Evolutionary conservation across 805 yeast genomes (phyloP), one percentile per base, ranked within the genome.

Genomic region (Sugiyamaella qingdaonensis): DNA sequence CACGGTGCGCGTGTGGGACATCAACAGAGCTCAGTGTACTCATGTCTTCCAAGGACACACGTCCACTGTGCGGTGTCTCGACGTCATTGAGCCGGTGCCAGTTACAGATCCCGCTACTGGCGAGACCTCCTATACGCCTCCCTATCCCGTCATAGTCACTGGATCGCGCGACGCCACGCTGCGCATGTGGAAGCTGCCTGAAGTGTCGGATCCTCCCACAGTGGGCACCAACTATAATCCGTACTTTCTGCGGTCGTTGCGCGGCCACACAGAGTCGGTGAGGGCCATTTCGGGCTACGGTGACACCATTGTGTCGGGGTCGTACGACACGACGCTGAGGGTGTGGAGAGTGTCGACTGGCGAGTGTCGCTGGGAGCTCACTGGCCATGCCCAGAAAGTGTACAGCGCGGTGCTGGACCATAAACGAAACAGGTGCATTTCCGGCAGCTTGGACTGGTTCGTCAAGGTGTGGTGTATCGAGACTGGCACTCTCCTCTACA

Each of bases 1-100:
- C 60, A 85, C 96, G 0, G 95, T 94, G 2, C 78, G 99, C 54
- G 82, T 94, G 3, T 94, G 99, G 99, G 88, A 91, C 65, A 82
- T 91, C 56, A 77, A 79, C 52, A 82, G 86, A 19, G 96, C 92
- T 1, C 78, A 78, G 58, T 92, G 98, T 67, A 88, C 97, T 0
- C 97, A 92, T 68, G 81, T 94, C 1, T 89, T 94, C 66, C 77
- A 84, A 53, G 97, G 97, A 0, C 98, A 91, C 64, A 84, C 91
- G 0, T 88, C 97, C 0, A 91, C 98, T 0, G 96, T 91, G 19
- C 77, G 98, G 65, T 92, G 97, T 66, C 74, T 92, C 58, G 96
- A 91, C 58, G 86, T 91, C 46, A 72, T 88, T 41, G 82, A 79
- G 58, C 92, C 92, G 0, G 78, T 75, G 5, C 75, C 75, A 31